Base-by-base conservation (phyloP, 805 yeast genomes). In the Saturnispora mendoncae region DNA sequence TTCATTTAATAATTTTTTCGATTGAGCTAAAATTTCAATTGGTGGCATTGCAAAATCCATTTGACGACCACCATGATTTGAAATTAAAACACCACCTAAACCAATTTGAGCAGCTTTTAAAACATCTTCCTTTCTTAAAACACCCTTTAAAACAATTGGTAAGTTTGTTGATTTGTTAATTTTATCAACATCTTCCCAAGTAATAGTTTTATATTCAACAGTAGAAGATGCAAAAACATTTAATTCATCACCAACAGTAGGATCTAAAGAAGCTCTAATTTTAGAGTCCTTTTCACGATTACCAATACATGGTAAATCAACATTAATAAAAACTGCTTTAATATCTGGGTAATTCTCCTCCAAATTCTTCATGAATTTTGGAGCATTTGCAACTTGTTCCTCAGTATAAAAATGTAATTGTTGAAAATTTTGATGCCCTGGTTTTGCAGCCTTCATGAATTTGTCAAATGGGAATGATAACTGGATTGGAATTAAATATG, bases 401-500 rank as follows among this genome's bases (percentile, higher is more conserved):
- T 78, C 75, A 24, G 61, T 52, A 40, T 65, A 61, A 26, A 40
- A 90, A 56, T 87, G 88, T 30, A 86, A 64, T 60, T 87, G 95
- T 57, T 75, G 76, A 90, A 94, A 87, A 54, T 80, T 83, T 4
- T 76, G 63, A 60, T 87, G 95, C 18, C 66, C 67, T 9, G 71
- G 71, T 2, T 60, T 62, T 13, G 81, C 74, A 1, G 76, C 81
- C 42, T 72, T 80, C 26, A 75, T 71, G 46, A 87, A 82, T 54
- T 84, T 94, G 45, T 83, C 84, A 49, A 83, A 69, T 2, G 94
- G 76, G 55, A 87, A 84, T 1, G 94, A 81, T 1, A 94, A 82
- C 50, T 85, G 72, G 4, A 87, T 84, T 4, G 96, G 90, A 40
- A 88, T 77, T 92, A 88, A 80, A 60, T 88, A 94, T 33, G 80